Evolutionary conservation across 2,329 filamentous ascomycete genomes (phyloP).

Genomic region (Penicillium sp.): DNA sequence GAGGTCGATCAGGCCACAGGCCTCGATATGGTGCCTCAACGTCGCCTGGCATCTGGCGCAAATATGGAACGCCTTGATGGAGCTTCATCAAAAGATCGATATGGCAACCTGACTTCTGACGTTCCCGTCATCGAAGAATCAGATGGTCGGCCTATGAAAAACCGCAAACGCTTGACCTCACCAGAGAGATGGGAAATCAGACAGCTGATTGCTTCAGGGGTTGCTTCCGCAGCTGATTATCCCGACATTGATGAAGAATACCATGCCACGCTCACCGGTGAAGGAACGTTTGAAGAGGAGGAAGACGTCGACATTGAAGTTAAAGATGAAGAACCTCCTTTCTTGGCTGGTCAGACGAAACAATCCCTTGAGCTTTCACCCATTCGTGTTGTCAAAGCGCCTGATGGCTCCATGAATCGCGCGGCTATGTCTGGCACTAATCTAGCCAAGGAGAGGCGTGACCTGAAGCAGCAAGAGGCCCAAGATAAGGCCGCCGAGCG

Average conservation of each 20-base stretch:
- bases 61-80: constrained; percentile 79
- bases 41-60: constrained; percentile 76
- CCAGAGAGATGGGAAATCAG: constrained; percentile 97
- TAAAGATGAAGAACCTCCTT: constrained; percentile 90
- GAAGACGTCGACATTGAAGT: constrained; percentile 98
- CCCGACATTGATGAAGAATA: constrained; percentile 94
- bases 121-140: constrained; percentile 61
- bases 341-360: constrained; percentile 91
- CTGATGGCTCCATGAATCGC: constrained; percentile 94
- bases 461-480: constrained; percentile 79
- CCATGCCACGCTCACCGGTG: constrained; percentile 76
- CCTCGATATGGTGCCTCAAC: constrained; percentile 71
- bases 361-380: constrained; percentile 91
- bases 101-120: constrained; percentile 47
- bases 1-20: constrained; percentile 90
- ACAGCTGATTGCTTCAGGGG: constrained; percentile 91
- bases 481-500: constrained; percentile 72
- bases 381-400: constrained; percentile 93
- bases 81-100: constrained; percentile 48
- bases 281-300: constrained; percentile 84
- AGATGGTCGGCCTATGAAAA: constrained; percentile 51
- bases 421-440: constrained; percentile 90
- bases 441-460: constrained; percentile 82
- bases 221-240: constrained; percentile 86
- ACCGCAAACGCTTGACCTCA: constrained; percentile 90